Evolutionary conservation across 2,329 filamentous ascomycete genomes (phyloP), one percentile per base, ranked within the genome.

Genomic region (Botrytis paeoniae): DNA sequence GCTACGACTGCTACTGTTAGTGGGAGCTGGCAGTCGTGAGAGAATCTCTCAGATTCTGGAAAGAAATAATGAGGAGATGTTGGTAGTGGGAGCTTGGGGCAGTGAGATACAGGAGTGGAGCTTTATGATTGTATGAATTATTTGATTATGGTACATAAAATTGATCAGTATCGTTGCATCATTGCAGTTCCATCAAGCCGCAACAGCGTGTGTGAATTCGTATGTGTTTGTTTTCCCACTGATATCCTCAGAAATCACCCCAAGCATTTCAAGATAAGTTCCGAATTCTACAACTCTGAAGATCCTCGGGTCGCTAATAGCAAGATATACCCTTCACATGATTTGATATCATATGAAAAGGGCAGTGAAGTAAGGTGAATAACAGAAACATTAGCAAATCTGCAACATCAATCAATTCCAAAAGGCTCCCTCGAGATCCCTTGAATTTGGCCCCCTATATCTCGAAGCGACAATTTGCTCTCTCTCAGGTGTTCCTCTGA

Each of bases 1-100:
- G 76, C 77, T 5, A 78, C 76, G 12, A 75, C 75, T 48, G 75
- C 62, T 16, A 74, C 74, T 37, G 76, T 80, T 16, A 77, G 71
- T 64, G 75, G 75, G 41, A 75, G 57, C 8, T 80, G 78, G 78
- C 77, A 78, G 48, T 32, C 51, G 54, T 72, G 25, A 37, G 20
- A 29, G 16, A 16, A 22, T 14, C 20, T 51, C 29, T 45, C 35
- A 7, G 3, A 10, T 59, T 60, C 32, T 8, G 5, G 18, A 7
- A 25, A 66, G 35, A 22, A 25, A 45, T 10, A 14, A 22, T 8
- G 25, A 25, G 16, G 32, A 35, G 18, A 6, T 22, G 20, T 14
- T 62, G 45, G 29, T 43, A 14, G 69, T 39, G 41, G n/a, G 14
- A 39, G 59, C 4, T 29, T 25, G 29, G 8, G 22, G 1, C 32